Evolutionary conservation across 768 basidiomycete species (phyloP), one percentile per base, ranked within the genome.

Genomic region (Suillus subaureus): DNA sequence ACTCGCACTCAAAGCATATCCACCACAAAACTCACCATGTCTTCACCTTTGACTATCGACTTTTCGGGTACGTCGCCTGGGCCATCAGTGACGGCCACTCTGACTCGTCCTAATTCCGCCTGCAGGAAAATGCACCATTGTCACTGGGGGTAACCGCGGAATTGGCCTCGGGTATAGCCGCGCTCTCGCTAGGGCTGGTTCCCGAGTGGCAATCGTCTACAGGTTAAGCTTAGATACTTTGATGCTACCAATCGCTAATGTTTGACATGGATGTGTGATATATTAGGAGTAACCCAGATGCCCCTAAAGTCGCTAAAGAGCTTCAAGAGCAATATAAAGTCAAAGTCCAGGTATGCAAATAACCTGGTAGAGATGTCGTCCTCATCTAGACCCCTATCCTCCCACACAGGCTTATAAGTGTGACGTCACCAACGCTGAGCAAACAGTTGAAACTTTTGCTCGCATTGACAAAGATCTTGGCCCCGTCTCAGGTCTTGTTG

Each of bases 81-180:
- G 6, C 6, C 12, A 21, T 60, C 26, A 4, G 23, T 12, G n/a
- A 12, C 6, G 12, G 26, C 11, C 18, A 11, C n/a, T 40, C 57
- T 26, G 18, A 28, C 26, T 42, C 11, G 1, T 18, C 40, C 13
- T 28, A 31, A 6, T 9, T 31, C 47, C 37, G 33, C 26, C 4
- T 23, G n/a, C 62, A 82, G 82, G 73, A 11, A 80, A 84, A 72
- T 82, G 82, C 56, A 75, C 84, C 63, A 81, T 89, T 39, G 81
- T 90, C 55, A 89, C 89, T 0, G 89, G 89, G 4, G 87, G 87
- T 2, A 87, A 85, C 69, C 78, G 84, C 51, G 88, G 89, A 12
- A 88, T 90, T 56, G 89, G 89, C 2, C 79, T 75, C 37, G 87
- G 84, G 2, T 84, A 82, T 62, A 83, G 83, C 31, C 75, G 78